Percentiles rank a stretch among this genome's conserved stretches.
Evolutionary conservation across 371 early-diverging fungal species (phyloP).

Genomic region (Lichtheimia hyalospora): DNA sequence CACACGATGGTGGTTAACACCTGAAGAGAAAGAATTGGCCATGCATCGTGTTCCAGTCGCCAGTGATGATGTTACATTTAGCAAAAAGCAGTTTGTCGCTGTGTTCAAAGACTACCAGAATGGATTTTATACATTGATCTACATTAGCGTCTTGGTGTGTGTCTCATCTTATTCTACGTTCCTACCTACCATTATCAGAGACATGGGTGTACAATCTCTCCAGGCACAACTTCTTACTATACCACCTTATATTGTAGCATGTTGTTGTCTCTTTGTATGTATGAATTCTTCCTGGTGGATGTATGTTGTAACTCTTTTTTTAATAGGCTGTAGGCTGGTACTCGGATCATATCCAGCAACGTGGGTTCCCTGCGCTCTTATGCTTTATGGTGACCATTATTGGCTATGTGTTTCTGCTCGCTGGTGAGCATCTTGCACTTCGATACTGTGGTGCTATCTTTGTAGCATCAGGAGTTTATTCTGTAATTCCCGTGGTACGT

Average conservation of each 20-base stretch:
- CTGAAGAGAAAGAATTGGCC: slow-evolving; percentile 15
- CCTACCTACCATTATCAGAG: slow-evolving; percentile 20
- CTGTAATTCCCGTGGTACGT: slow-evolving; percentile 21
- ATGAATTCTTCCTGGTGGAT: too few relatives aligned
- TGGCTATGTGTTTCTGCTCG: slow-evolving; percentile 11
- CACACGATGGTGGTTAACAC: slow-evolving; percentile 9
- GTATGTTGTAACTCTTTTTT: too few relatives aligned
- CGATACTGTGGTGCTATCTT: slow-evolving; percentile 40
- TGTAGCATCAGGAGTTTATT: slow-evolving; percentile 38
- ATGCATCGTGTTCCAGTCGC: slow-evolving; percentile 4
- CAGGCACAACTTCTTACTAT: slow-evolving; percentile 20
- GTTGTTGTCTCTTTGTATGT: slow-evolving; percentile 6
- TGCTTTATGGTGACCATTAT: not conserved
- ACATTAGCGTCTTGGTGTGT: slow-evolving; percentile 4
- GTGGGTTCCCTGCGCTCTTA: not conserved
- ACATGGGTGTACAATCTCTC: slow-evolving; percentile 14
- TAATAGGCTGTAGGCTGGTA: slow-evolving; percentile 2
- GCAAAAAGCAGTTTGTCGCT: slow-evolving; percentile 9
- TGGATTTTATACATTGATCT: slow-evolving; percentile 5
- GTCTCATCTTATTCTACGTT: slow-evolving; percentile 12
- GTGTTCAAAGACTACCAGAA: slow-evolving; percentile 12
- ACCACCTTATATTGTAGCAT: slow-evolving; percentile 20
- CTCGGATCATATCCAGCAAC: slow-evolving; percentile 12
- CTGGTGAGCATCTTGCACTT: slow-evolving; percentile 17
- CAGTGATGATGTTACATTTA: slow-evolving; percentile 4